These are phyloP conservation scores for Coemansia sp. DNA, from an alignment of 192 early-diverging fungal species.

Conservation along the genomic window DNA sequence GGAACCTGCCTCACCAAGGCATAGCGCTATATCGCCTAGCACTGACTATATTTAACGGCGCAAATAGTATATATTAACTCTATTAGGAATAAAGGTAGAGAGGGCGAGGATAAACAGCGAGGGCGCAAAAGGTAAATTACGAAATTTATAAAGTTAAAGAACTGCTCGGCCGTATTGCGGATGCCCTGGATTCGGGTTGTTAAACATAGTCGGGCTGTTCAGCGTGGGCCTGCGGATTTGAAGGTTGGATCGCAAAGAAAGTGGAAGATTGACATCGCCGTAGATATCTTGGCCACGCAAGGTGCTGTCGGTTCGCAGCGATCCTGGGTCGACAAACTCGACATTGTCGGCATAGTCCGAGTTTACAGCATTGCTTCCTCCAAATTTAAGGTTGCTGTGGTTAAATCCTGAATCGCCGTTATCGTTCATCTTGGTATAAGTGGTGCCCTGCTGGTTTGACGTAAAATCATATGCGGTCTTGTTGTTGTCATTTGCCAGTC, in stretches of 20 bases:
- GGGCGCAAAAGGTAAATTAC: not conserved
- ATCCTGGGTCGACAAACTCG: conserved; percentile 5
- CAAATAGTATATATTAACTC: not conserved
- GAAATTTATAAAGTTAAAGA: conserved; percentile 5
- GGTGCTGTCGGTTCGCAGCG: conserved; percentile 12
- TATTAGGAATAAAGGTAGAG: not conserved
- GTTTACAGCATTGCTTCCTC: conserved; percentile 12
- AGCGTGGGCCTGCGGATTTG: conserved; percentile 44
- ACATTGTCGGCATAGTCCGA: conserved; percentile 5
- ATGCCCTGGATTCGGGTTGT: not conserved
- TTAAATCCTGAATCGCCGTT: conserved; percentile 28
- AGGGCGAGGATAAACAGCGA: not conserved
- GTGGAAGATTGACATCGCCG: conserved; percentile 23
- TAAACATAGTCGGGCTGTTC: conserved; percentile 37
- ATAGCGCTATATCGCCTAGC: not conserved
- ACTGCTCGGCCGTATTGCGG: not conserved
- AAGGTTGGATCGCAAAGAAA: conserved; percentile 41
- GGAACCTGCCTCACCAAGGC: not conserved
- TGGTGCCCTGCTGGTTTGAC: conserved; percentile 20
- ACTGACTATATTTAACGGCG: not conserved
- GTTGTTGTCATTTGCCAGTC: conserved; percentile 43
- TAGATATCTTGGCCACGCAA: conserved; percentile 7
- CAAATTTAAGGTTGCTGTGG: conserved; percentile 37
- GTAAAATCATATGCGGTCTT: conserved; percentile 37
- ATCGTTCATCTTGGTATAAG: conserved; percentile 31